Evolutionary conservation across 768 basidiomycete genomes (phyloP), one percentile per base, ranked within the genome.

Genomic region (Tricholomella constricta): DNA sequence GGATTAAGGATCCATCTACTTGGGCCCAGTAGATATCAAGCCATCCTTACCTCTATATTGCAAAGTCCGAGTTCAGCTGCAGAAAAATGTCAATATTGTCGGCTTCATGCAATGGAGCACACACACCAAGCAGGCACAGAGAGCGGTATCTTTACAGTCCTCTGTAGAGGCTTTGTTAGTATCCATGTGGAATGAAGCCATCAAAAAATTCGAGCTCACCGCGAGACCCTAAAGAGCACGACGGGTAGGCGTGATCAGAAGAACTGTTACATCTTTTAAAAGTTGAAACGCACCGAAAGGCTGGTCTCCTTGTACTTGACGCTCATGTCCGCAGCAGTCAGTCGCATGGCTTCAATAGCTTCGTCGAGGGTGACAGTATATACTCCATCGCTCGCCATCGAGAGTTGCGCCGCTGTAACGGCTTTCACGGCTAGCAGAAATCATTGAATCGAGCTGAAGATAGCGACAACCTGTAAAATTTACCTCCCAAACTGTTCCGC

Each of bases 251-350:
- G 14, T 25, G 5, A 27, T n/a, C 26, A 26, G 14, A 43, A 20
- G 14, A 27, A 43, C 15, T 27, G 2, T 7, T 3, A 27, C 7
- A 15, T 3, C 15, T 27, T 15, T 6, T 7, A 22, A 22, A 8
- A 10, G 25, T 5, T 26, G 12, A 41, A 31, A 72, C 86, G 58
- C 64, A 89, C 93, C 35, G 91, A 92, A 58, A 98, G 81, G 69
- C 89, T 92, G 0, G 94, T 98, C 71, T 98, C 94, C 67, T 96
- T 97, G 68, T 96, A 95, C 69, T 94, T 93, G 60, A 89, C 82
- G 56, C 91, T 93, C 93, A 96, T 96, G 68, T 94, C 91, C n/a
- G 82, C 78, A 23, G 95, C 94, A 6, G 94, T 97, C 43, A 96
- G 66, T 20, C 91, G 79, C 92, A 96, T 96, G 4, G 94, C 94